Conservation (phyloP, 2,329 filamentous ascomycete genomes). For the Metarhizium humberi region DNA sequence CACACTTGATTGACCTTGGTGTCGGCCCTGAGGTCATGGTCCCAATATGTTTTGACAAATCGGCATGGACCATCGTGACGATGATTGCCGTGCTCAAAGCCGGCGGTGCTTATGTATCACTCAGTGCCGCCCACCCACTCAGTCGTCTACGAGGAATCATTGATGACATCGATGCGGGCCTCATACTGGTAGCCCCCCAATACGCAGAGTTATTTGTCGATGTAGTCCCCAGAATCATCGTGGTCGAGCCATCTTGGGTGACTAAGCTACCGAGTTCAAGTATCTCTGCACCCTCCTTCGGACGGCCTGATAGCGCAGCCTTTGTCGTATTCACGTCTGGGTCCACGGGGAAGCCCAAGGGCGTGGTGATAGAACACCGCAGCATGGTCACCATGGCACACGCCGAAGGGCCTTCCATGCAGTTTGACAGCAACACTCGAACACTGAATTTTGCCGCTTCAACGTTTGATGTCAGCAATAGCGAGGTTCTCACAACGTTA, state of each 20-base stretch:
- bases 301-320: not conserved
- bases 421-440: not conserved
- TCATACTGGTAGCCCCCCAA: not conserved
- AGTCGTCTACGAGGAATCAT: not conserved
- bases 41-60: constrained; percentile 14
- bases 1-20: no score
- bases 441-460: not conserved
- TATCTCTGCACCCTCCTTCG: not conserved
- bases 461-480: not conserved
- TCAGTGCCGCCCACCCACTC: constrained; percentile 5
- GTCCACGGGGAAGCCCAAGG: constrained; percentile 5
- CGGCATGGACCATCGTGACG: constrained; percentile 13
- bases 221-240: not conserved
- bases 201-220: not conserved
- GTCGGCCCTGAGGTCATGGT: not conserved
- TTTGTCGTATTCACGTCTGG: constrained; percentile 7
- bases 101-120: constrained; percentile 7
- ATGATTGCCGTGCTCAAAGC: constrained; percentile 12
- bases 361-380: not conserved
- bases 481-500: constrained; percentile 2
- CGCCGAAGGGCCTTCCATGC: not conserved
- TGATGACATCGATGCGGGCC: no score
- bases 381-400: not conserved
- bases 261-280: not conserved
- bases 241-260: not conserved